Conservation (phyloP, 257 asterid genomes). For the Fraxinus quadrangulata region DNA sequence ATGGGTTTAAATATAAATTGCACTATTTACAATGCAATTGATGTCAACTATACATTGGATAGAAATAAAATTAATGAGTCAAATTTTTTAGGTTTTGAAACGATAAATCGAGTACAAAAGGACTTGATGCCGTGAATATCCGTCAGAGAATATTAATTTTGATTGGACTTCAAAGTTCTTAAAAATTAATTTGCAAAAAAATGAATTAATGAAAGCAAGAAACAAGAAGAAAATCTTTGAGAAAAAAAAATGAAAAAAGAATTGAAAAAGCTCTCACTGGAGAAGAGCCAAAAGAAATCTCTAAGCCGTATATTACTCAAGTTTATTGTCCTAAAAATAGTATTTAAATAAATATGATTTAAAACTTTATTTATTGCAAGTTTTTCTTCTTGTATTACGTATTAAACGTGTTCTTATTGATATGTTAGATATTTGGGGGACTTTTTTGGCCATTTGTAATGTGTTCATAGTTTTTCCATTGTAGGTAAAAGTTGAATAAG, state of each 20-base stretch:
- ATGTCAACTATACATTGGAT: too few relatives aligned
- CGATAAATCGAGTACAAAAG: too few relatives aligned
- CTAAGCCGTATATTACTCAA: too few relatives aligned
- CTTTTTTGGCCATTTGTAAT: neutral
- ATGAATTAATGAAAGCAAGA: too few relatives aligned
- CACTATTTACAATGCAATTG: neutral
- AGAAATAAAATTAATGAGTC: too few relatives aligned
- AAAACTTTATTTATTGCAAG: neutral
- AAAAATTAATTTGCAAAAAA: too few relatives aligned
- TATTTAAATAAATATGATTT: neutral
- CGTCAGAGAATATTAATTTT: too few relatives aligned
- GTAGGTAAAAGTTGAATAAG: neutral
- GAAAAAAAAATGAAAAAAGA: neutral
- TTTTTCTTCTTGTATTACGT: neutral
- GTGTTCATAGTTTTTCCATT: neutral
- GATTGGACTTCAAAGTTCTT: neutral
- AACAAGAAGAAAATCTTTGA: neutral
- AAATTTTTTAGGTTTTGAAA: too few relatives aligned
- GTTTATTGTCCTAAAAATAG: neutral
- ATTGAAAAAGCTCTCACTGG: conserved; percentile 7
- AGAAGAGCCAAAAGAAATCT: too few relatives aligned
- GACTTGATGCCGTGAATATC: too few relatives aligned
- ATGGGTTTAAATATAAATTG: neutral
- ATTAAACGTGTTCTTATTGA: neutral
- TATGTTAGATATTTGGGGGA: neutral